Base-by-base conservation (phyloP, 352 stramenopile genomes). In the Phytophthora megakarya region DNA sequence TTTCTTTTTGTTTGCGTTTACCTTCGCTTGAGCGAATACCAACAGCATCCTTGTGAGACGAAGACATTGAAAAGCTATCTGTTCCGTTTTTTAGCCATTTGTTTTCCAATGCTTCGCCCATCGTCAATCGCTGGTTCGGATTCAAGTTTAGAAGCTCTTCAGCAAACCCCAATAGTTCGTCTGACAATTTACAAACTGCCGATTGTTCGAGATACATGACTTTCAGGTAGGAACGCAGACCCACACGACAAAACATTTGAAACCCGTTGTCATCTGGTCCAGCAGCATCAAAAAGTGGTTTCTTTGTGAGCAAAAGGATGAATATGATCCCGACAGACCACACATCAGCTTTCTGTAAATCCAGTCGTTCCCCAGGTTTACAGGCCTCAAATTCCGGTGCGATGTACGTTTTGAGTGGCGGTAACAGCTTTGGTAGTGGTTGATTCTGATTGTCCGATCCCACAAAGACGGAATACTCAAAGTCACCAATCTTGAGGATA, bases 71-170 rank as follows among this genome's bases (percentile, higher is more conserved):
- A 12, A 51, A 39, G 19, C 16, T 70, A n/a, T 71, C 56, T 15
- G 16, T 22, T 5, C 25, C 63, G 19, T 51, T 70, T 50, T 65
- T 71, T 42, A 78, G 43, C 78, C 78, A 98, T 9, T 70, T 67
- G 58, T 81, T 80, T 22, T 85, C 58, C 19, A 97, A 57, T n/a
- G 91, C 90, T 18, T 86, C 61, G 1, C 67, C 57, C 18, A 93
- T 84, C 1, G 80, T 90, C 1, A 97, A 74, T 5, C 94, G 78
- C 35, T 92, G 78, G 7, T 65, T 72, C 0, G 94, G 91, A 65
- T 98, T 84, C 9, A 96, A 70, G 21, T 89, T 78, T 5, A 98
- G 71, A 37, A 98, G 72, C 1, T 89, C 85, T 44, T 97, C 88
- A 3, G 95, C 67, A 10, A 98, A 67, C 33, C 84, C 77, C 13